A percentile compares a stretch with the other conserved stretches of the same genome.
Evolutionary conservation across 2,329 filamentous ascomycete species (phyloP).

Genomic region (Colletotrichum lini): DNA sequence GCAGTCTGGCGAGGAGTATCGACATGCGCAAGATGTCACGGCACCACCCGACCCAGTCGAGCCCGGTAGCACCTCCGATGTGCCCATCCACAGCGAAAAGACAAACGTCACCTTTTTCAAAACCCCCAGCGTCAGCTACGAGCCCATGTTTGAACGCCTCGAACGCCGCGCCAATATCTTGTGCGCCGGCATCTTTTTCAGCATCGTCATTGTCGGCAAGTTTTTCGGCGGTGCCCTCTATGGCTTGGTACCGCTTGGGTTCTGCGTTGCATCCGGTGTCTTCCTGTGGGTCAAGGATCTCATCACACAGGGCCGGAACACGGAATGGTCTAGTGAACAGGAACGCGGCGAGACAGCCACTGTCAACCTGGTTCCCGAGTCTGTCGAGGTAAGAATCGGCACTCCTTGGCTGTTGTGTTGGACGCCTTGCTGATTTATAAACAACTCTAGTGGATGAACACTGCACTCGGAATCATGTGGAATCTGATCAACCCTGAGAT

Average conservation of each 20-base stretch:
- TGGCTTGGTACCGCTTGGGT: conserved; percentile 81
- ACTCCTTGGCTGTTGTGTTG: not conserved
- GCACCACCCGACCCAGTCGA: conserved; percentile 90
- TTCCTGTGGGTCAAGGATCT: conserved; percentile 94
- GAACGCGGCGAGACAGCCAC: conserved; percentile 87
- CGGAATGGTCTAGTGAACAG: conserved; percentile 92
- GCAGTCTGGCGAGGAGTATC: conserved; percentile 85
- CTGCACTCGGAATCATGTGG: conserved; percentile 87
- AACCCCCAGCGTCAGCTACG: conserved; percentile 89
- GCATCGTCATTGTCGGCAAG: conserved; percentile 83
- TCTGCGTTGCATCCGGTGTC: conserved; percentile 81
- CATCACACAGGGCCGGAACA: conserved; percentile 83
- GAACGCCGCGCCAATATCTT: conserved; percentile 82
- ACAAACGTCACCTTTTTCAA: conserved; percentile 97
- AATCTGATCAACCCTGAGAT: conserved; percentile 95
- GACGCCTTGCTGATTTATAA: conserved; percentile 40
- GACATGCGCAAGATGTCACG: conserved; percentile 87
- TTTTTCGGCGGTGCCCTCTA: conserved; percentile 84
- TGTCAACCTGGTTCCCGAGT: conserved; percentile 91
- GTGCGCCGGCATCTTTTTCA: conserved; percentile 78
- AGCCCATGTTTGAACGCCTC: conserved; percentile 85
- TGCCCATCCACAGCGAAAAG: conserved; percentile 96
- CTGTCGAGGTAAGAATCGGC: conserved; percentile 70
- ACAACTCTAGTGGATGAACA: conserved; percentile 86
- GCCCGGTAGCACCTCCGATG: conserved; percentile 87